Conservation (phyloP, 495 filamentous ascomycete species). For the Tuber brumale region DNA sequence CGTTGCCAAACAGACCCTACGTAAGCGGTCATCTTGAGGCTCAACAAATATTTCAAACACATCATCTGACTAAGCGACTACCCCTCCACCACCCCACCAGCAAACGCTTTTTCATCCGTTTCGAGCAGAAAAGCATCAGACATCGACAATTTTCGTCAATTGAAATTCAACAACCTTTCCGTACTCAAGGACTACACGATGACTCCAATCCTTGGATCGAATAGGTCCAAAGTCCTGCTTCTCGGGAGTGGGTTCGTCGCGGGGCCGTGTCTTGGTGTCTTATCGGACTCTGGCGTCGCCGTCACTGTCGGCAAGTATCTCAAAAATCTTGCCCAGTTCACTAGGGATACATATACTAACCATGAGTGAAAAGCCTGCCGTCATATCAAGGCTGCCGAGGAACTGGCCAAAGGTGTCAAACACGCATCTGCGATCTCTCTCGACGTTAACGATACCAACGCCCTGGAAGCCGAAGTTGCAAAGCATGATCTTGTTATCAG, state of each 20-base stretch:
- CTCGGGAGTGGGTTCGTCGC: conserved; percentile 77
- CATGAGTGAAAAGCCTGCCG: conserved; percentile 61
- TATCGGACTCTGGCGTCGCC: conserved; percentile 65
- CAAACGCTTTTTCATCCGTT: background rate
- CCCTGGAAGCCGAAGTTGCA: conserved; percentile 69
- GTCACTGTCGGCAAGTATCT: conserved; percentile 69
- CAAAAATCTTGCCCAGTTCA: conserved; percentile 10
- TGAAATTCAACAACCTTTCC: background rate
- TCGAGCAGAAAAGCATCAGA: background rate
- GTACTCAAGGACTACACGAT: background rate
- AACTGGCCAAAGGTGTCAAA: conserved; percentile 63
- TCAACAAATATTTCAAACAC: background rate
- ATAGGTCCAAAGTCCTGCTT: conserved; percentile 55
- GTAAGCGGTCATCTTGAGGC: background rate
- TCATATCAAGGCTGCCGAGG: conserved; percentile 68
- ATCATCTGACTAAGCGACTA: background rate
- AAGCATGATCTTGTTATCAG: conserved; percentile 72
- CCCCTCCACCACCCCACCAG: background rate
- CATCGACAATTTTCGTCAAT: background rate
- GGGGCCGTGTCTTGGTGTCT: conserved; percentile 69
- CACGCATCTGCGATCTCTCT: conserved; percentile 68
- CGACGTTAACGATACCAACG: conserved; percentile 66
- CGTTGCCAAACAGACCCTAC: no score
- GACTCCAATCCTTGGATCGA: background rate
- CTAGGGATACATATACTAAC: conserved; percentile 10